Conservation (phyloP, 2,329 filamentous ascomycete species). For the Fusarium devonianum region DNA sequence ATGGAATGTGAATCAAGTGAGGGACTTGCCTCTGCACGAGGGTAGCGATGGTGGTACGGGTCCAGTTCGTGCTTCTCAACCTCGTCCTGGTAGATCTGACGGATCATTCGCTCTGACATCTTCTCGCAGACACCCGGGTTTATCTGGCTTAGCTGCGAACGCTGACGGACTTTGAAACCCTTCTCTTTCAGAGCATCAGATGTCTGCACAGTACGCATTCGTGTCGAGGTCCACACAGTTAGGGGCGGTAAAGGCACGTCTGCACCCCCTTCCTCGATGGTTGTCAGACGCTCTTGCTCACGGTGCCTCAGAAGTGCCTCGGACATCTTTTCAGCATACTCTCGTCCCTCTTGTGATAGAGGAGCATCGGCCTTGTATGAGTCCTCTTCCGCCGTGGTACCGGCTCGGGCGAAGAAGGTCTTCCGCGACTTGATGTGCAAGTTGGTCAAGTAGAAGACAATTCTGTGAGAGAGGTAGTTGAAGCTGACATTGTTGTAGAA, state of each 20-base stretch:
- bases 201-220: constrained; percentile 89
- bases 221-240: constrained; percentile 93
- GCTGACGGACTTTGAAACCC: constrained; percentile 87
- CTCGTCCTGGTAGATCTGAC: constrained; percentile 85
- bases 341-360: constrained; percentile 78
- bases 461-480: constrained; percentile 94
- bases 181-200: constrained; percentile 78
- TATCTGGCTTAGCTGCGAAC: constrained; percentile 95
- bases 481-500: constrained; percentile 98
- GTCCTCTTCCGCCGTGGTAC: constrained; percentile 85
- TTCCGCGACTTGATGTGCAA: constrained; percentile 94
- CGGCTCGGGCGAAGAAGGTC: constrained; percentile 91
- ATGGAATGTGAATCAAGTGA: neutral
- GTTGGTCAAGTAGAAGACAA: constrained; percentile 98
- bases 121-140: constrained; percentile 97
- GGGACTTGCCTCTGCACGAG: constrained; percentile 79
- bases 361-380: constrained; percentile 91
- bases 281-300: constrained; percentile 76
- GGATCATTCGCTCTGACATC: constrained; percentile 83
- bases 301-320: constrained; percentile 84
- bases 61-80: constrained; percentile 91
- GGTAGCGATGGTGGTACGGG: constrained; percentile 96
- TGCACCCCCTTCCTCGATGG: constrained; percentile 72
- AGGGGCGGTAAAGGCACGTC: constrained; percentile 78
- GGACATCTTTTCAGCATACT: constrained; percentile 86